Percentiles rank a stretch among this genome's conserved stretches.
Evolutionary conservation across 192 early-diverging fungal species (phyloP).

Genomic region (Coemansia sp.): DNA sequence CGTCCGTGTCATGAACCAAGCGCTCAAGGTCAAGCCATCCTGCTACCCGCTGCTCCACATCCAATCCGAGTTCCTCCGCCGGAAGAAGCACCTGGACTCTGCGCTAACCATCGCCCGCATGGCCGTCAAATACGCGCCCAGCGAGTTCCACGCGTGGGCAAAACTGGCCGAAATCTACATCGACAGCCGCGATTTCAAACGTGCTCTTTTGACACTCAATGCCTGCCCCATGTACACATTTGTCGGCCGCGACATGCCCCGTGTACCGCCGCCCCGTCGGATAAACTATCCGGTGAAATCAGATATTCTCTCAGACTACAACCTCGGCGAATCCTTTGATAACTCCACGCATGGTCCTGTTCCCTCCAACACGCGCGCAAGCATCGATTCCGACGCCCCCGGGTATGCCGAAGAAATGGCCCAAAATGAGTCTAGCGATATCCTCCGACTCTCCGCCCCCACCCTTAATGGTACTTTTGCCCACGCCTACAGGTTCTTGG

Average conservation of each 20-base stretch:
- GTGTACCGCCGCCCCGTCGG: conserved; percentile 85
- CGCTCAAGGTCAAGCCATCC: conserved; percentile 67
- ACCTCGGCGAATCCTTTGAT: conserved; percentile 34
- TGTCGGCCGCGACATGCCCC: conserved; percentile 79
- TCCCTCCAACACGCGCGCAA: conserved; percentile 25
- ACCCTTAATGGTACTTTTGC: conserved; percentile 92
- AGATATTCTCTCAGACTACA: conserved; percentile 61
- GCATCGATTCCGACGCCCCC: conserved; percentile 38
- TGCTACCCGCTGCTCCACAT: conserved; percentile 84
- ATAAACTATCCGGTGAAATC: conserved; percentile 86
- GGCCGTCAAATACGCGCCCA: conserved; percentile 91
- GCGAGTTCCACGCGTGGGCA: conserved; percentile 94
- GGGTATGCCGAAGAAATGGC: conserved; percentile 41
- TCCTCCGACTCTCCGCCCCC: conserved; percentile 81
- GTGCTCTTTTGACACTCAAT: conserved; percentile 93
- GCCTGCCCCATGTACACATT: conserved; percentile 99
- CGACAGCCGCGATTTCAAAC: conserved; percentile 69
- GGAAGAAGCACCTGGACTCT: conserved; percentile 72
- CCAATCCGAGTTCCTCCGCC: conserved; percentile 84
- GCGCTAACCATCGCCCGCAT: conserved; percentile 87
- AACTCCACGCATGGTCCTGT: conserved; percentile 37
- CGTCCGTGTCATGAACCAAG: conserved; percentile 80
- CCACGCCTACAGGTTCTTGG: conserved; percentile 81
- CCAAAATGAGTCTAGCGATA: conserved; percentile 54
- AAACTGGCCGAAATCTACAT: conserved; percentile 93